Evolutionary conservation across 2,329 filamentous ascomycete genomes (phyloP), one percentile per base, ranked within the genome.

Genomic region (Huntiella bhutanensis): DNA sequence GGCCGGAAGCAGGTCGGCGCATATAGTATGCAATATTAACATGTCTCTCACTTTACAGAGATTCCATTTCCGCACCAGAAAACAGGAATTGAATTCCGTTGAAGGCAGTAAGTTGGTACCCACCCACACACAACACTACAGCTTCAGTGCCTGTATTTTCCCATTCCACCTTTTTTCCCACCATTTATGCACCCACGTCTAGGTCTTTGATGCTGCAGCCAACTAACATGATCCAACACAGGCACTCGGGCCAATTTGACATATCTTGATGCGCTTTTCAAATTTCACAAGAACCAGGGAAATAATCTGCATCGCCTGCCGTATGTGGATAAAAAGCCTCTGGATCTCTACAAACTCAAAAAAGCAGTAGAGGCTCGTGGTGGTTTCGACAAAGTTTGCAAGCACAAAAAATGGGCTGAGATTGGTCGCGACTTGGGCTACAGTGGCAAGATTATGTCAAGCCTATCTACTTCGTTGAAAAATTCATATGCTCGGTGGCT

Each of bases 361-460:
- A 96, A 96, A 59, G 88, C 88, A 1, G 91, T 98, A 33, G 91
- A 96, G 59, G 80, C 84, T 28, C 77, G 91, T 51, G 91, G 91
- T 41, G 91, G 91, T 3, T 98, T 98, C 55, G 87, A 95, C 47
- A 83, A 83, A 57, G 91, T 98, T 39, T 98, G 91, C 70, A 95
- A 94, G 62, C 72, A 80, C 47, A 98, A 98, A 65, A 96, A 96
- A 65, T 98, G 91, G 91, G 91, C 91, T 12, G 91, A 98, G 61
- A 96, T 98, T 55, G 91, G 91, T 33, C 78, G 91, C 56, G 91
- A 96, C 59, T 66, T 98, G 41, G 91, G 91, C 46, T 98, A 98
- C 63, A 96, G 88, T 58, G 91, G 91, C 58, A 98, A 98, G 67
- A 98, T 98, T 52, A 98, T 98, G 91, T 96, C 88, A 2, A 96